Conservation (phyloP, 257 asterid genomes). For the Petunia axillaris region DNA sequence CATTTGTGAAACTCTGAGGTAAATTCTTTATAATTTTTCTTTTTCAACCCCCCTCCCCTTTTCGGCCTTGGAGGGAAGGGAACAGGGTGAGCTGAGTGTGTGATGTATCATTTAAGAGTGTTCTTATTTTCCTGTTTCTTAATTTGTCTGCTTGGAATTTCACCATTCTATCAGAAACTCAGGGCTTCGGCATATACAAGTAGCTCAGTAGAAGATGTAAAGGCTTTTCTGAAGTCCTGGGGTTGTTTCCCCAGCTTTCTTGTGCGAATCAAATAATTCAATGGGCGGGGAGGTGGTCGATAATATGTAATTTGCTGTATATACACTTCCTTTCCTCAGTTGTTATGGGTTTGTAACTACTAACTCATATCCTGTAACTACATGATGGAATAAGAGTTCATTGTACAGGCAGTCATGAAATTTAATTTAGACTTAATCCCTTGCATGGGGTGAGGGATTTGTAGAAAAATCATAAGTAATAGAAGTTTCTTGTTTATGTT, state of each 20-base stretch:
- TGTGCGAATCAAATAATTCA: slow-evolving; percentile 26
- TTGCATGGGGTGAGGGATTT: slow-evolving; percentile 14
- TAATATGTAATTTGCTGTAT: neutral
- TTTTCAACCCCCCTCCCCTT: neutral
- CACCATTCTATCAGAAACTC: slow-evolving; percentile 45
- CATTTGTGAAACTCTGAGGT: slow-evolving; percentile 61
- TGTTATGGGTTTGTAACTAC: neutral
- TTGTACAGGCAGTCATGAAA: slow-evolving; percentile 8
- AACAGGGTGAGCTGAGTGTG: neutral
- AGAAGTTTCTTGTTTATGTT: neutral
- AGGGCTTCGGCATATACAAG: slow-evolving; percentile 46
- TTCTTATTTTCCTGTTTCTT: neutral
- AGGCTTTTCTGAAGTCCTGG: slow-evolving; percentile 24
- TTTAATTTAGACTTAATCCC: neutral
- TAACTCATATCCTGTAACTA: slow-evolving; percentile 14
- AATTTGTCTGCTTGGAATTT: neutral
- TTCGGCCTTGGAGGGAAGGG: neutral
- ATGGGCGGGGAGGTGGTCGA: slow-evolving; percentile 12
- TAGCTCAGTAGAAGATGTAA: slow-evolving; percentile 37
- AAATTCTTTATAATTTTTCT: slow-evolving; percentile 16
- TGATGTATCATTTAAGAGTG: neutral
- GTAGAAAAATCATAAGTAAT: neutral
- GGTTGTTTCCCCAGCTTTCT: slow-evolving; percentile 12
- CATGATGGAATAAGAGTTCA: neutral
- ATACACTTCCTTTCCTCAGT: neutral